Evolutionary conservation across 1,284 basidiomycete species (phyloP).

Genomic region (Heterobasidion occidentale): DNA sequence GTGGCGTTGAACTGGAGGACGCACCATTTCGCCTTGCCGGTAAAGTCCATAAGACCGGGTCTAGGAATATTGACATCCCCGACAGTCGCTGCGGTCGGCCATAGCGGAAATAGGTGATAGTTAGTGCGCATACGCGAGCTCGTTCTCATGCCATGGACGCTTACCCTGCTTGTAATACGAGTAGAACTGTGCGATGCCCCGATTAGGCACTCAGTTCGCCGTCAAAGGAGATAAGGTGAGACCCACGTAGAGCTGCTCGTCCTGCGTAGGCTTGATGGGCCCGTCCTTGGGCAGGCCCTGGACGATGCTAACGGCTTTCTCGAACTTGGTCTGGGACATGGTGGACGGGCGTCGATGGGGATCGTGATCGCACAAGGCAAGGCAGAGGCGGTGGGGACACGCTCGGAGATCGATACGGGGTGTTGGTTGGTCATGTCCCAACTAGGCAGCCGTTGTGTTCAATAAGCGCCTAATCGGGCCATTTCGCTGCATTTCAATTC

Average conservation of each 20-base stretch:
- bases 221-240: conserved; percentile 1
- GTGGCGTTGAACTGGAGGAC: conserved; percentile 11
- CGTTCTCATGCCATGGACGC: conserved; percentile 4
- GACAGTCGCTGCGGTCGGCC: conserved; percentile 45
- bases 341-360: conserved; percentile 16
- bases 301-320: conserved; percentile 73
- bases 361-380: not conserved
- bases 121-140: not conserved
- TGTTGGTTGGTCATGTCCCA: not conserved
- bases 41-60: conserved; percentile 73
- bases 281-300: conserved; percentile 73
- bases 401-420: not conserved
- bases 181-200: conserved; percentile 70
- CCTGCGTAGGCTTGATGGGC: conserved; percentile 66
- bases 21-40: conserved; percentile 82
- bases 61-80: conserved; percentile 62
- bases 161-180: conserved; percentile 85
- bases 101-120: too few relatives aligned
- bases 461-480: not conserved
- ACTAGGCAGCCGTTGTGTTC: not conserved
- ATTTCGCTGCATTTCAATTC: too few relatives aligned
- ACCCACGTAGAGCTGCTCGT: conserved; percentile 74
- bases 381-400: not conserved
- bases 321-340: conserved; percentile 66
- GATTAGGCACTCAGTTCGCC: not conserved